Evolutionary conservation across 139 green algal genomes (phyloP).

Genomic region (Desmodesmus armatus): DNA sequence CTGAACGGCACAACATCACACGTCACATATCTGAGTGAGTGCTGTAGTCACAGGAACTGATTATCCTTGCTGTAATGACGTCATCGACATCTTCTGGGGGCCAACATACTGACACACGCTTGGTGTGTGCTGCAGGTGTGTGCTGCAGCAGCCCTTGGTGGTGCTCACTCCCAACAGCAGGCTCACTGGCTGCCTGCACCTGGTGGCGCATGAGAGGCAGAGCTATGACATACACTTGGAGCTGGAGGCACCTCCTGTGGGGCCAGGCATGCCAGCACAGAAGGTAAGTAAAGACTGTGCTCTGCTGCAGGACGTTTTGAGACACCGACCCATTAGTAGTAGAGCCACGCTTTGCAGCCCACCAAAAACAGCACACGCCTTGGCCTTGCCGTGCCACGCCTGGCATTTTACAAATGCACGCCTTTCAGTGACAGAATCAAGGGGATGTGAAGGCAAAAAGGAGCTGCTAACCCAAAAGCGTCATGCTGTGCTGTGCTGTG

Average conservation of each 20-base stretch:
- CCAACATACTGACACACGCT: conserved; percentile 48
- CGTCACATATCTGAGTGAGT: neutral
- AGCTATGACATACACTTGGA: conserved; percentile 83
- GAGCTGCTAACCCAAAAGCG: neutral
- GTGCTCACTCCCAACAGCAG: conserved; percentile 49
- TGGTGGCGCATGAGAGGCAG: conserved; percentile 82
- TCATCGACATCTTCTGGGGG: neutral
- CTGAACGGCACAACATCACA: neutral
- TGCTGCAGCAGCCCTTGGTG: conserved; percentile 76
- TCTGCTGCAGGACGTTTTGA: neutral
- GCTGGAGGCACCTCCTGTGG: conserved; percentile 67
- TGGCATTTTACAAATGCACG: neutral
- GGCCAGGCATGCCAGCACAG: conserved; percentile 52
- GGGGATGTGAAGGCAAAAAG: neutral
- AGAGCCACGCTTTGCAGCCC: neutral
- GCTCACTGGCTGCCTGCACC: conserved; percentile 69
- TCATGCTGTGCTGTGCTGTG: neutral
- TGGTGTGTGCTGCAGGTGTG: conserved; percentile 78
- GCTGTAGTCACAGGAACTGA: too few relatives aligned
- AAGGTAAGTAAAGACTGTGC: conserved; percentile 37
- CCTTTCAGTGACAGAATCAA: neutral
- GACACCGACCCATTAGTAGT: neutral
- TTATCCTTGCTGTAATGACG: neutral
- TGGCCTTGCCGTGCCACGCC: neutral
- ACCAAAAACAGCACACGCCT: neutral